Evolutionary conservation across 2,329 filamentous ascomycete species (phyloP), one percentile per base, ranked within the genome.

Genomic region (Akanthomyces muscarius): DNA sequence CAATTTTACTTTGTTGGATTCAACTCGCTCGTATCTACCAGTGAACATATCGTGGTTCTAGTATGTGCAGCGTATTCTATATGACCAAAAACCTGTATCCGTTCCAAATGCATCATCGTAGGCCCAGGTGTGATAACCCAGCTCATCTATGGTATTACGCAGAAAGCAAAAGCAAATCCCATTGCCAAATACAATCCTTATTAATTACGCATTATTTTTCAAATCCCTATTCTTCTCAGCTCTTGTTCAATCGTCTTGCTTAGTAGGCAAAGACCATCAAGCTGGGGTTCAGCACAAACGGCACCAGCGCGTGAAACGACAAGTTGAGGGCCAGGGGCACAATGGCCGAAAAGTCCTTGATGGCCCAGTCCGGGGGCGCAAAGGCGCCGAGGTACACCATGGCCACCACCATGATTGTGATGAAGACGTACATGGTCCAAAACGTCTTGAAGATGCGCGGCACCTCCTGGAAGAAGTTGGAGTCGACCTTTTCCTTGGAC

Each of bases 201-300:
- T 59, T 41, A 21, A 28, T n/a, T 13, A n/a, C n/a, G 2, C 7
- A n/a, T 18, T n/a, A 16, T 10, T 42, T 10, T 30, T 13, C 8
- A 47, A 13, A 14, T 13, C 16, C 21, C 1, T n/a, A 5, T 18
- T 14, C 3, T 28, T 5, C 13, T 56, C 52, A 14, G 41, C 4
- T 25, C n/a, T 14, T 1, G 3, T 25, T 7, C 13, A 2, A 25
- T 6, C 30, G 23, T 13, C 56, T 5, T 41, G 18, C n/a, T 63
- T 42, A 62, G 14, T 64, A 64, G 57, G 59, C 59, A 38, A 64
- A 64, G 14, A 64, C 51, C 84, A 88, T 87, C 73, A 88, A 70
- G 54, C 82, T 83, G 21, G 86, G 85, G 68, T 88, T 88, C 64
- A 88, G 73, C 60, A 78, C 78, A 62, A 88, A 80, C 7, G 85